A percentile compares a stretch with the other conserved stretches of the same genome.
phyloP scores from a whole-genome alignment of 176 grass and related monocot genomes.

The Miscanthus lutarioriparius region DNA sequence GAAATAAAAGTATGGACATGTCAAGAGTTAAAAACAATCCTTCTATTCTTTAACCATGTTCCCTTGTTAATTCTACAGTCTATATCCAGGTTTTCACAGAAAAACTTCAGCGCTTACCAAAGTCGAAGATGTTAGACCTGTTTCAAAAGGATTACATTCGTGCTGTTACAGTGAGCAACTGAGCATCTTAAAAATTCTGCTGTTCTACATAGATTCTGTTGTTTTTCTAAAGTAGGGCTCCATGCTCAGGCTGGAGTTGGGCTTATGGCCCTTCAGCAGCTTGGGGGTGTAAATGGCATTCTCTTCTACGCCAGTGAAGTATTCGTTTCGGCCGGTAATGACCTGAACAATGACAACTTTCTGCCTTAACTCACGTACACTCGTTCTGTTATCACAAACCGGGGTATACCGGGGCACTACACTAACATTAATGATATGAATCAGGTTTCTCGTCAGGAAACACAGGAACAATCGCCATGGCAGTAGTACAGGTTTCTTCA shows the following conservation, averaged over 20 bases:
- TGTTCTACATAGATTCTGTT: neutral
- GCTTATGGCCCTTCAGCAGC: conserved; percentile 81
- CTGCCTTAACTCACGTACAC: too few relatives aligned
- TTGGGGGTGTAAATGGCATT: conserved; percentile 84
- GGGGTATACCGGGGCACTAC: neutral
- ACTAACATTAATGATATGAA: neutral
- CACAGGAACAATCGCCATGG: conserved; percentile 74
- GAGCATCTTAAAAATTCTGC: conserved; percentile 26
- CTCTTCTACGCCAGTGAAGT: conserved; percentile 82
- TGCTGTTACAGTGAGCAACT: conserved; percentile 59
- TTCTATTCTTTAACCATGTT: neutral
- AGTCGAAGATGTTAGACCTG: conserved; percentile 58
- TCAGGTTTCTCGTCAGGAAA: conserved; percentile 81
- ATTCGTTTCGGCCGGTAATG: conserved; percentile 47
- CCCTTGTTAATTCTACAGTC: neutral
- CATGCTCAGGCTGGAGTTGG: conserved; percentile 64
- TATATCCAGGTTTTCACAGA: conserved; percentile 60
- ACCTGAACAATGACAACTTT: too few relatives aligned
- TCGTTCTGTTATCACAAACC: neutral
- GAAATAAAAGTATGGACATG: conserved; percentile 64
- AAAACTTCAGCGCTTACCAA: conserved; percentile 48
- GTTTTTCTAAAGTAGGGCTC: neutral
- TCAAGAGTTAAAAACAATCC: neutral
- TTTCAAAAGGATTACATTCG: conserved; percentile 73
- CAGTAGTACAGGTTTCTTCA: conserved; percentile 55